Conservation (phyloP, 2,329 filamentous ascomycete species). For the Hymenoscyphus albidus region DNA sequence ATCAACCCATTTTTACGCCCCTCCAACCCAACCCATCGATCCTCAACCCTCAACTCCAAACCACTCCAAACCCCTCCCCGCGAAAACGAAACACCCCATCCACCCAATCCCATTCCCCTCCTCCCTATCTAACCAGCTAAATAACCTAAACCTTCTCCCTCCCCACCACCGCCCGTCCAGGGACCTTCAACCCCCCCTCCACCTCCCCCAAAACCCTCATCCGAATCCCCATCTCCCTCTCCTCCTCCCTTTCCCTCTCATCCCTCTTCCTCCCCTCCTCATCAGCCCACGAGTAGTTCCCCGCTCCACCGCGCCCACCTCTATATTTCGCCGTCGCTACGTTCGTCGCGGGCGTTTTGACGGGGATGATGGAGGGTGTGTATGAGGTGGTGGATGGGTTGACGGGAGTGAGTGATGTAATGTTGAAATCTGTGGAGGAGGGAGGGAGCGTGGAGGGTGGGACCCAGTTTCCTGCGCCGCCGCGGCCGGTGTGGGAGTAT, state of each 20-base stretch:
- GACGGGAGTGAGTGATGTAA: conserved; percentile 10
- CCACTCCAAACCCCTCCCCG: not conserved
- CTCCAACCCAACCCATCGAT: not conserved
- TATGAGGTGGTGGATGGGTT: not conserved
- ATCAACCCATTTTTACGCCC: not conserved
- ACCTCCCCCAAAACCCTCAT: conserved; percentile 44
- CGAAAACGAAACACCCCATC: not conserved
- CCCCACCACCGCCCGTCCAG: conserved; percentile 42
- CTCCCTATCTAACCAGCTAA: not conserved
- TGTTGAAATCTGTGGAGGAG: conserved; percentile 15
- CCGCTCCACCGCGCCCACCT: conserved; percentile 53
- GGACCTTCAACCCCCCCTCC: conserved; percentile 45
- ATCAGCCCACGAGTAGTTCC: conserved; percentile 45
- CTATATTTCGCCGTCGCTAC: conserved; percentile 12
- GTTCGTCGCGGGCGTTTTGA: not conserved
- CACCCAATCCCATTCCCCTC: not conserved
- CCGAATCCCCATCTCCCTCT: conserved; percentile 34
- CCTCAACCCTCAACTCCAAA: not conserved
- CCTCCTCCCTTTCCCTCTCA: conserved; percentile 24
- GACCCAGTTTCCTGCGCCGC: conserved; percentile 59
- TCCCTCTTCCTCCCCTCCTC: conserved; percentile 35
- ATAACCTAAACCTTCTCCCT: not conserved
- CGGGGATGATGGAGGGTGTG: not conserved
- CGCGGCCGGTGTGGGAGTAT: conserved; percentile 48
- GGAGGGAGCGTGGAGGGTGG: conserved; percentile 21